Evolutionary conservation across 2,329 filamentous ascomycete species (phyloP), one percentile per base, ranked within the genome.

Genomic region (Stemphylium vesicarium): DNA sequence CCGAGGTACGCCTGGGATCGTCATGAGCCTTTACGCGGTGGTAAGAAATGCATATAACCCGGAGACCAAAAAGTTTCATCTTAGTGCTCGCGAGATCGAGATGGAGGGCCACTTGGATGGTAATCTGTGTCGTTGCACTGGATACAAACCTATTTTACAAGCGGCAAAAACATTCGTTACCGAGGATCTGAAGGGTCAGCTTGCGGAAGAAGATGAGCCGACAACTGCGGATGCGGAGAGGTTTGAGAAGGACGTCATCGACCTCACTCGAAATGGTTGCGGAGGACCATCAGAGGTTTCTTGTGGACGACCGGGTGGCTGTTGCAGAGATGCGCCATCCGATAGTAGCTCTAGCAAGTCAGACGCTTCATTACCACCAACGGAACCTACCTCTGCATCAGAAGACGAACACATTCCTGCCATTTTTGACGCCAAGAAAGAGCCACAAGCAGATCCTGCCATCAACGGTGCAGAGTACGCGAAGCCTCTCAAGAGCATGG

Each of bases 101-200:
- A 62, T 71, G 57, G 71, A 76, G 42, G 74, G 74, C 1, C 73
- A 90, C 91, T 63, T 98, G 66, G 94, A 98, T 73, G 94, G 94
- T 0, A 98, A 98, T 63, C 79, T 98, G 32, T 98, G 94, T 70
- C 85, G 94, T 43, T 98, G 94, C 75, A 98, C 94, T 0, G 94
- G 94, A 0, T 98, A 98, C 72, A 84, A 93, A 47, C 91, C 94
- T 0, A 97, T 98, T 41, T 79, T 98, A 2, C 92, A 98, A 72
- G 93, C 94, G 6, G 94, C 94, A 1, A 92, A 95, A 68, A 94
- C 91, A 0, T 98, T 98, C 71, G 89, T 86, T 61, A 80, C 80
- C 31, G 80, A 83, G 26, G 73, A 76, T 40, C 35, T 76, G 20
- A 80, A 80, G 39, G 77, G 77, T 3, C 75, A 64, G 71, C 75